Conservation (phyloP, 2,329 filamentous ascomycete species). For the Alternaria arborescens region DNA sequence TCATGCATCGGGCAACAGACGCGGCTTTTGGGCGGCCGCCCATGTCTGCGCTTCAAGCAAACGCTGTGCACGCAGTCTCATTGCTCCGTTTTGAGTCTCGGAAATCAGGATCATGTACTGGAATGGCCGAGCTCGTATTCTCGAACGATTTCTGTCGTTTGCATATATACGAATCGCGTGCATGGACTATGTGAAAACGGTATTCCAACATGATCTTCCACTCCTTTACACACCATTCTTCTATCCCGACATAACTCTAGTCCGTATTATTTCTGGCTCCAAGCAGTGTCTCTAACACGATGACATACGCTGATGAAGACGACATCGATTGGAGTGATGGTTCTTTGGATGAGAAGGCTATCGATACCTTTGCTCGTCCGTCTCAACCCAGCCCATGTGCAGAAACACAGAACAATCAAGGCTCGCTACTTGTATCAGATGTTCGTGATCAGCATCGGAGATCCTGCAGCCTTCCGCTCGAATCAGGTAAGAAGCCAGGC, state of each 20-base stretch:
- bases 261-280: neutral
- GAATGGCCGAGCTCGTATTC: neutral
- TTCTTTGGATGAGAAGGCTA: conserved; percentile 10
- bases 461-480: conserved; percentile 11
- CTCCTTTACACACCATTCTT: neutral
- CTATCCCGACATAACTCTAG: neutral
- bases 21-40: conserved; percentile 4
- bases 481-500: conserved; percentile 12
- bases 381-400: neutral
- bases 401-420: neutral
- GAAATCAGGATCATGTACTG: neutral
- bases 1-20: neutral
- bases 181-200: neutral
- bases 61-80: conserved; percentile 18
- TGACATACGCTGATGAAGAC: conserved; percentile 29
- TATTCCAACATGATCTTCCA: neutral
- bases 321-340: conserved; percentile 40
- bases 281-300: neutral
- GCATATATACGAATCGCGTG: neutral
- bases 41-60: conserved; percentile 14
- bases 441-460: neutral
- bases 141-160: neutral
- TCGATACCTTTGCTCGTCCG: neutral
- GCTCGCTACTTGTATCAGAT: conserved; percentile 2
- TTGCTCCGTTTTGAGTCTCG: conserved; percentile 9